Conservation (phyloP, 768 basidiomycete genomes). For the Macrocybe gigantea region DNA sequence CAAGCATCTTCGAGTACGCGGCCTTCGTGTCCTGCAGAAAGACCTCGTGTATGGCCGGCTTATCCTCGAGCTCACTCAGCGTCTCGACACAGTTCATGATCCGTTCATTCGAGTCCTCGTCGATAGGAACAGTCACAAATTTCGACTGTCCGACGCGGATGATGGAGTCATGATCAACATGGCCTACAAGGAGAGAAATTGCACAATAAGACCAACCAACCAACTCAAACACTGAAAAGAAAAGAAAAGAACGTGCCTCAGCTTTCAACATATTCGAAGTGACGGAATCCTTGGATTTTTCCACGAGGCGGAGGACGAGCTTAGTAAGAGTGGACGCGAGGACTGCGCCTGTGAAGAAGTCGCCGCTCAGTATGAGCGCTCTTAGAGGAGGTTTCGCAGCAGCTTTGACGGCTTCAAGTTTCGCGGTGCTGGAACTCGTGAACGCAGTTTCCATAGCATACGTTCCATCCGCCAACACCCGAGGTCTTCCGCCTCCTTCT, state of each 20-base stretch:
- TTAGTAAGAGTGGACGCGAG: slow-evolving; percentile 90
- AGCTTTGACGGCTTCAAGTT: slow-evolving; percentile 77
- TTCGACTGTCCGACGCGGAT: slow-evolving; percentile 98
- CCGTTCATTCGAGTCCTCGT: slow-evolving; percentile 95
- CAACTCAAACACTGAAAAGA: background rate
- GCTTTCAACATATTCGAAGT: slow-evolving; percentile 73
- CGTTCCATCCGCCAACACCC: slow-evolving; percentile 91
- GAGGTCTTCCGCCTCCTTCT: slow-evolving; percentile 50
- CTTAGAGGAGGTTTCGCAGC: slow-evolving; percentile 88
- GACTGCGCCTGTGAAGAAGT: slow-evolving; percentile 94
- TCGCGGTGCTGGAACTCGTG: slow-evolving; percentile 52
- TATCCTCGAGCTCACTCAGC: slow-evolving; percentile 69
- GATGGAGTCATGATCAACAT: slow-evolving; percentile 99
- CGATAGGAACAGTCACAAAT: slow-evolving; percentile 90
- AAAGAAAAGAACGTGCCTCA: slow-evolving; percentile 46
- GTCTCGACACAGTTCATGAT: slow-evolving; percentile 96
- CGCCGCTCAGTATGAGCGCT: slow-evolving; percentile 85
- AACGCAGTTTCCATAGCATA: slow-evolving; percentile 97
- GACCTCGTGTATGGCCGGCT: slow-evolving; percentile 55
- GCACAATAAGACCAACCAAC: background rate
- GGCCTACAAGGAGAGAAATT: slow-evolving; percentile 36
- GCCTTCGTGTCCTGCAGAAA: slow-evolving; percentile 85
- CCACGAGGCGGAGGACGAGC: slow-evolving; percentile 75
- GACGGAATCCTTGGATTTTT: slow-evolving; percentile 38
- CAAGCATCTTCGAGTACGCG: slow-evolving; percentile 94